Base-by-base conservation (phyloP, 2,329 filamentous ascomycete species). In the Trichocomaceae sp. region DNA sequence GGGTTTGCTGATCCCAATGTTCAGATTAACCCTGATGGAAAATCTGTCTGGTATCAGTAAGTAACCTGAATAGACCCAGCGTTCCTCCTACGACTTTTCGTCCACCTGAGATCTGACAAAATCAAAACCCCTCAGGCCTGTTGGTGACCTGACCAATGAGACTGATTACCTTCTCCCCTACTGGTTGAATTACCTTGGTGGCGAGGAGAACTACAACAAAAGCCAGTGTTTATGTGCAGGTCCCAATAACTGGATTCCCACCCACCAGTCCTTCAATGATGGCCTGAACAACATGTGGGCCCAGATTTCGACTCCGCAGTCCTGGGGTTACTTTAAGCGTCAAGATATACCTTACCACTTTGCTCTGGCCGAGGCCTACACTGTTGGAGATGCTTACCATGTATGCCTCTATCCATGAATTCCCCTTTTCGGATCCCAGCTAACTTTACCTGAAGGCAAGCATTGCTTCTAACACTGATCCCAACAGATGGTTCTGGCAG, bases 1-100 rank as follows among this genome's bases (percentile, higher is more conserved):
- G 79, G 79, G 3, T 81, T 82, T 64, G 75, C 74, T 29, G 79
- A 82, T 58, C 79, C 79, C 5, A 82, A 82, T 55, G 69, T 79
- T 1, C 77, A 80, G 59, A 64, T 76, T 50, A 79, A 79, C 51
- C 61, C 70, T 12, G 67, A 74, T 57, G 72, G 74, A 1, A 63
- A 66, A 22, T 66, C 74, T 2, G 73, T 78, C n/a, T 79, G 72
- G 69, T 69, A 78, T 55, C 78, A 80, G 69, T 77, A 54, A 2
- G 39, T 42, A 1, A 5, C 7, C 17, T 9, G 1, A 19, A 17
- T 17, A 17, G 19, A 2, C n/a, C 37, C n/a, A n/a, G n/a, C n/a
- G n/a, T 17, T 41, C 9, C 15, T 7, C 8, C 4, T 19, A 9
- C 17, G 19, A 12, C 17, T 22, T 42, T 22, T 20, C 17, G 17